Evolutionary conservation across 306 rosid genomes (phyloP).

Genomic region (Hippophae rhamnoides): DNA sequence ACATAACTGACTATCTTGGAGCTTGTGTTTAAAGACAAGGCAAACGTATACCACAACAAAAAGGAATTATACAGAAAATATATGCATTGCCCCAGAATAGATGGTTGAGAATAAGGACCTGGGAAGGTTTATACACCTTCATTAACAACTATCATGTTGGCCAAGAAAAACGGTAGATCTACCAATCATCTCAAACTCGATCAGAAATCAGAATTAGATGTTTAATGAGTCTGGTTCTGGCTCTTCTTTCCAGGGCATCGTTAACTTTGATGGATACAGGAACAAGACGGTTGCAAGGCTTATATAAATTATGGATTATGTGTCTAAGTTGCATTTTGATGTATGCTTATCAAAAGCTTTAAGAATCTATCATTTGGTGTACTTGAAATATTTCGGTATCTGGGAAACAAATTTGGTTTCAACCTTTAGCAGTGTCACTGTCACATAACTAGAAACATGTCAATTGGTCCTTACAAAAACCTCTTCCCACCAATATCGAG

Average conservation of each 20-base stretch:
- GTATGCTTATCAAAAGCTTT: neutral
- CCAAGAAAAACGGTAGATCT: neutral
- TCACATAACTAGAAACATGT: constrained; percentile 31
- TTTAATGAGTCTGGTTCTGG: neutral
- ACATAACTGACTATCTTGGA: too few relatives aligned
- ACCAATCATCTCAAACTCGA: too few relatives aligned
- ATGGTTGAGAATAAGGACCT: too few relatives aligned
- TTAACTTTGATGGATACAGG: neutral
- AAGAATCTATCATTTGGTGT: neutral
- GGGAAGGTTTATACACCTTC: too few relatives aligned
- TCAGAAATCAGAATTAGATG: too few relatives aligned
- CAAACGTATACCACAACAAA: too few relatives aligned
- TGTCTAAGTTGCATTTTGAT: neutral
- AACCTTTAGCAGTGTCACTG: constrained; percentile 6
- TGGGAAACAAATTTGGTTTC: neutral
- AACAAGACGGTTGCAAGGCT: neutral
- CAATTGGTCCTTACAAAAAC: constrained; percentile 43
- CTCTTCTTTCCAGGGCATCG: neutral
- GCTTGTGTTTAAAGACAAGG: too few relatives aligned
- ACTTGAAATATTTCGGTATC: neutral
- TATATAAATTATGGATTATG: neutral
- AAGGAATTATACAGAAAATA: too few relatives aligned
- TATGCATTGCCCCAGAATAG: too few relatives aligned
- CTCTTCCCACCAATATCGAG: constrained; percentile 44
- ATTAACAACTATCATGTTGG: neutral